Evolutionary conservation across 208 protist genomes (phyloP).

Genomic region (Porcisia deanei): DNA sequence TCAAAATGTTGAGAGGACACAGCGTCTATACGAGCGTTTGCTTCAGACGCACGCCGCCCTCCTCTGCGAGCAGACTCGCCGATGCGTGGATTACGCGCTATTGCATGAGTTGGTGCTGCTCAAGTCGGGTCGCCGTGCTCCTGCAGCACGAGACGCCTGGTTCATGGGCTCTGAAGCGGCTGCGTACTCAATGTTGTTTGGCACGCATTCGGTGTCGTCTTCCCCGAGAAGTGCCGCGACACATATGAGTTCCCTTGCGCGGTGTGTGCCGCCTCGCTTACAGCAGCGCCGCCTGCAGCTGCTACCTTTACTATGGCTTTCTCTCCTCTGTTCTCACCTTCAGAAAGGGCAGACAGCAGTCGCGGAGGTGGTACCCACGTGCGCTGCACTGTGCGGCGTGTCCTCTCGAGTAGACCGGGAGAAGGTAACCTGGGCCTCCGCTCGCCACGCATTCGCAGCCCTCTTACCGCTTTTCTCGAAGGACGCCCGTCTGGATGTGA

Average conservation of each 20-base stretch:
- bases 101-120: conserved; percentile 28
- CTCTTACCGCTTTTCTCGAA: conserved; percentile 47
- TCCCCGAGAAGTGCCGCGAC: background rate
- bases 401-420: background rate
- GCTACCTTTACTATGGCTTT: conserved; percentile 72
- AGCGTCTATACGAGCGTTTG: conserved; percentile 33
- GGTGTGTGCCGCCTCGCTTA: conserved; percentile 10
- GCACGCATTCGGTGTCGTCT: background rate
- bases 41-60: conserved; percentile 49
- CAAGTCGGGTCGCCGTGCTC: conserved; percentile 19
- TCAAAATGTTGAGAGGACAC: conserved; percentile 26
- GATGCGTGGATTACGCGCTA: conserved; percentile 10
- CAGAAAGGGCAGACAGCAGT: background rate
- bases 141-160: conserved; percentile 14
- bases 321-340: conserved; percentile 40
- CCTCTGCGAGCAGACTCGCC: conserved; percentile 23
- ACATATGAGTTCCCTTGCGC: background rate
- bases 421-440: conserved; percentile 24
- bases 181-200: conserved; percentile 2
- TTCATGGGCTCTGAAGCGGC: conserved; percentile 16
- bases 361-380: background rate
- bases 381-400: background rate
- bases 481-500: conserved; percentile 36
- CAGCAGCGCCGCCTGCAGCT: conserved; percentile 75
- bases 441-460: conserved; percentile 45